These are phyloP conservation scores for Cylindrotheca fusiformis DNA, from an alignment of 108 stramenopile genomes.

Conservation along the genomic window DNA sequence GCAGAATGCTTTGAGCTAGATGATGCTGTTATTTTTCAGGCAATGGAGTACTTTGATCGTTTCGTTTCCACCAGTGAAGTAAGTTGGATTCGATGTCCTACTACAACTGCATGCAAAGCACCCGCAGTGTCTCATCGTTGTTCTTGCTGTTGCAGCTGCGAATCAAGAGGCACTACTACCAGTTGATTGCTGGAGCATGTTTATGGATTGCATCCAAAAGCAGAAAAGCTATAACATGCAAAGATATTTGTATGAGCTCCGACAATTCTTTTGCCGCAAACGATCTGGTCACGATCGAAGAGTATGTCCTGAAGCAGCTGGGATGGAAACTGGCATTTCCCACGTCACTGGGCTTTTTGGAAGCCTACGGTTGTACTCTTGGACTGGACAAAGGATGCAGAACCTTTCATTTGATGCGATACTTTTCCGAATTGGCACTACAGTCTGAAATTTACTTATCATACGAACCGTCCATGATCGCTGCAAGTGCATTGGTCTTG, in stretches of 20 bases:
- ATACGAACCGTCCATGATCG: constrained; percentile 25
- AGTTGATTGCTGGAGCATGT: constrained; percentile 32
- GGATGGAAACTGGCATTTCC: constrained; percentile 29
- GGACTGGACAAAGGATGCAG: constrained; percentile 2
- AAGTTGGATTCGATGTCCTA: constrained; percentile 1
- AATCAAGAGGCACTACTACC: constrained; percentile 18
- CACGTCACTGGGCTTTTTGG: constrained; percentile 14
- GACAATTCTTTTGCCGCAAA: constrained; percentile 26
- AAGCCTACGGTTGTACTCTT: background rate
- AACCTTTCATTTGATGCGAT: constrained; percentile 4
- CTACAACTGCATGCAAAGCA: constrained; percentile 4
- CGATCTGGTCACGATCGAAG: constrained; percentile 7
- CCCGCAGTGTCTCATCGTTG: background rate
- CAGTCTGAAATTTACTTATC: constrained; percentile 5
- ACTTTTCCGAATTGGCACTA: constrained; percentile 31
- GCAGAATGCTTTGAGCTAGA: constrained; percentile 25
- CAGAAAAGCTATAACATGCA: constrained; percentile 4
- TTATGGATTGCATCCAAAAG: constrained; percentile 32
- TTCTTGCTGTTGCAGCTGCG: constrained; percentile 1
- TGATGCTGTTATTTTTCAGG: constrained; percentile 20
- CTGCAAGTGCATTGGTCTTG: constrained; percentile 15
- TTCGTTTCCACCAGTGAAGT: constrained; percentile 18
- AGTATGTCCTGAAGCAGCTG: constrained; percentile 15
- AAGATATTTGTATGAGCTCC: constrained; percentile 25
- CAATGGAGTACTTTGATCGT: constrained; percentile 29